A percentile compares a stretch with the other conserved stretches of the same genome.
phyloP scores from a whole-genome alignment of 2,329 filamentous ascomycete genomes.

The Xylariaceae sp. region DNA sequence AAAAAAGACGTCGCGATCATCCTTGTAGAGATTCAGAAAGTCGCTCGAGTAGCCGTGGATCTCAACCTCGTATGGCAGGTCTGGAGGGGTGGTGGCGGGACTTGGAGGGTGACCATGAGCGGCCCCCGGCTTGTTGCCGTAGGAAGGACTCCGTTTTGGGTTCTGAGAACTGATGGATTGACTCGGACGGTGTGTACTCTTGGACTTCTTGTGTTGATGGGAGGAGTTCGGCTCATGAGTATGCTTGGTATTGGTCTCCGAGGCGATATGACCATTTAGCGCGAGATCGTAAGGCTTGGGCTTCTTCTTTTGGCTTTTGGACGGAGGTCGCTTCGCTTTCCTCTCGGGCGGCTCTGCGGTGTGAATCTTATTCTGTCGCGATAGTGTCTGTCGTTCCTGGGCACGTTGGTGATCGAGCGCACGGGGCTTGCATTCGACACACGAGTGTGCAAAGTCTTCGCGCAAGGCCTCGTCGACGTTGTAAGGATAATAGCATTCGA shows the following conservation, averaged over 20 bases:
- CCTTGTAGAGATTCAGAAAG: conserved; percentile 67
- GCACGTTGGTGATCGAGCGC: conserved; percentile 67
- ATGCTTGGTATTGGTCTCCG: conserved; percentile 47
- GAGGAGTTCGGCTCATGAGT: conserved; percentile 35
- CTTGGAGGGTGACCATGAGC: conserved; percentile 56
- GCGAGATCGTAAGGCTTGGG: conserved; percentile 61
- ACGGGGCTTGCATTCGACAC: conserved; percentile 79
- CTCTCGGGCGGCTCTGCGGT: conserved; percentile 49
- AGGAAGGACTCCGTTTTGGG: conserved; percentile 56
- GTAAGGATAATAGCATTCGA: conserved; percentile 83
- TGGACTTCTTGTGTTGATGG: conserved; percentile 68
- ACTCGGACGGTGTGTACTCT: conserved; percentile 71
- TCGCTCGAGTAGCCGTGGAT: conserved; percentile 65
- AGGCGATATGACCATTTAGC: conserved; percentile 58
- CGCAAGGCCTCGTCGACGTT: conserved; percentile 65
- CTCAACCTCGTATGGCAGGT: conserved; percentile 53
- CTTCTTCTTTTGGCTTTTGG: conserved; percentile 87
- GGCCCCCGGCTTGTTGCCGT: conserved; percentile 55
- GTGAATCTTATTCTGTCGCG: conserved; percentile 43
- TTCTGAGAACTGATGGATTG: conserved; percentile 67
- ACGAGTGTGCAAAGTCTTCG: conserved; percentile 72
- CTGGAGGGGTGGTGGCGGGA: conserved; percentile 67
- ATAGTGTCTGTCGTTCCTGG: conserved; percentile 59
- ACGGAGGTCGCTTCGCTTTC: conserved; percentile 58
- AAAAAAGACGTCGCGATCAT: conserved; percentile 47